Evolutionary conservation across 2,329 filamentous ascomycete species (phyloP), one percentile per base, ranked within the genome.

Genomic region (Coniochaeta sp.): DNA sequence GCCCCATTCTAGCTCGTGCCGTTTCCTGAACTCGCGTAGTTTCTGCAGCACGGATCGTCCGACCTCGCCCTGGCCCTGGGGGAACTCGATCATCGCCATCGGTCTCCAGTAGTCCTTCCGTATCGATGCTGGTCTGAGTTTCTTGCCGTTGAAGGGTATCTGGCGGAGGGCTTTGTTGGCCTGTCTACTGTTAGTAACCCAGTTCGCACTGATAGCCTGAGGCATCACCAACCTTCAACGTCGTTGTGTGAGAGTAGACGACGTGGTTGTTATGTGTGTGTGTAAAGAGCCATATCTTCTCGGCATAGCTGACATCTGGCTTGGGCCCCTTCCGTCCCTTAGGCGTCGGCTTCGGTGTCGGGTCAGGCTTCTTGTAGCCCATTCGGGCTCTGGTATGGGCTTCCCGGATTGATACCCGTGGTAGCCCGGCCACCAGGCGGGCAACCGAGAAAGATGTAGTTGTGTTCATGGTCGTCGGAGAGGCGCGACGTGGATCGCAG

Each of bases 71-170:
- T 71, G 67, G 40, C 76, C 78, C 42, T 67, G 54, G 40, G 75
- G 75, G 63, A 87, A 82, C 61, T 76, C 69, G 55, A 87, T 78
- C 56, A 76, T 67, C 49, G 81, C 82, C 60, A 86, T 69, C 6
- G 80, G 79, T 30, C 71, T 69, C 83, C 85, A 87, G 67, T 82
- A 80, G 69, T 87, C 84, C 66, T 82, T 85, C 53, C 84, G 81
- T 33, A 87, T 70, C 60, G 79, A 81, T 51, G 76, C 65, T 2
- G 82, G 82, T 57, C 80, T 78, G 46, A 79, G 75, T 67, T 87
- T 86, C 65, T 86, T 87, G 67, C 83, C 83, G 57, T 82, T 82
- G 71, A 78, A 87, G 47, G 81, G 77, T 54, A 87, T 59, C 46
- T 68, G 66, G 10, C 56, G 50, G 24, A 63, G 53, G 16, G 62